Conservation (phyloP, 176 grass and related monocot genomes). For the Eleusine coracana region DNA sequence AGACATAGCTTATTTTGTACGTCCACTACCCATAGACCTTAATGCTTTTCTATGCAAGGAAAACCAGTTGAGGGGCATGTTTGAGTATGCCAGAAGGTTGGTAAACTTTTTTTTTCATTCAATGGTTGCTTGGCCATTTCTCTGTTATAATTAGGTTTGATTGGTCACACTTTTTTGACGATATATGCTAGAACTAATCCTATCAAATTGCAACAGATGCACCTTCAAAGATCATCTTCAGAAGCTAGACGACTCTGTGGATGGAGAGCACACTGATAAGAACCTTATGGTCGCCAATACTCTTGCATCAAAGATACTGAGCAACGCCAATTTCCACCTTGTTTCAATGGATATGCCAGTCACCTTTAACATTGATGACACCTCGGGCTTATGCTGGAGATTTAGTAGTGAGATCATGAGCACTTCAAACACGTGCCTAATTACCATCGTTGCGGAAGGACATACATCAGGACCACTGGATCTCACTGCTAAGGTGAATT, state of each 20-base stretch:
- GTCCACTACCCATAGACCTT: slow-evolving; percentile 66
- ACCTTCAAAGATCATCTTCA: slow-evolving; percentile 77
- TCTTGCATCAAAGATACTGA: slow-evolving; percentile 71
- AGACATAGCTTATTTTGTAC: slow-evolving; percentile 86
- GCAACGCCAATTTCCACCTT: slow-evolving; percentile 71
- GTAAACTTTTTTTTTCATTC: slow-evolving; percentile 14
- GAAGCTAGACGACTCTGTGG: slow-evolving; percentile 45
- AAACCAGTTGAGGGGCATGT: slow-evolving; percentile 77
- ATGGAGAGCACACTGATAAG: slow-evolving; percentile 45
- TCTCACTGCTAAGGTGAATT: slow-evolving; percentile 76
- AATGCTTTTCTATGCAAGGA: slow-evolving; percentile 74
- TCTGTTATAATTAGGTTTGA: background rate
- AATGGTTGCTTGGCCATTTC: slow-evolving; percentile 13
- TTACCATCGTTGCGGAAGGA: slow-evolving; percentile 62
- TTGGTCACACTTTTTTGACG: background rate
- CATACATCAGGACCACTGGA: slow-evolving; percentile 54
- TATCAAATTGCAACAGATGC: slow-evolving; percentile 58
- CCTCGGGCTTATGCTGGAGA: slow-evolving; percentile 74
- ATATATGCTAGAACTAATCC: slow-evolving; percentile 19
- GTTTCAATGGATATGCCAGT: slow-evolving; percentile 90
- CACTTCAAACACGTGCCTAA: slow-evolving; percentile 66
- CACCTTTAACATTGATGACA: slow-evolving; percentile 69
- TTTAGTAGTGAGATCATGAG: slow-evolving; percentile 66
- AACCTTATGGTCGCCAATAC: slow-evolving; percentile 66
- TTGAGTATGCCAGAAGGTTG: slow-evolving; percentile 90